A percentile compares a stretch with the other conserved stretches of the same genome.
phyloP scores from a whole-genome alignment of 108 stramenopile genomes.

The Cyclotella atomus region DNA sequence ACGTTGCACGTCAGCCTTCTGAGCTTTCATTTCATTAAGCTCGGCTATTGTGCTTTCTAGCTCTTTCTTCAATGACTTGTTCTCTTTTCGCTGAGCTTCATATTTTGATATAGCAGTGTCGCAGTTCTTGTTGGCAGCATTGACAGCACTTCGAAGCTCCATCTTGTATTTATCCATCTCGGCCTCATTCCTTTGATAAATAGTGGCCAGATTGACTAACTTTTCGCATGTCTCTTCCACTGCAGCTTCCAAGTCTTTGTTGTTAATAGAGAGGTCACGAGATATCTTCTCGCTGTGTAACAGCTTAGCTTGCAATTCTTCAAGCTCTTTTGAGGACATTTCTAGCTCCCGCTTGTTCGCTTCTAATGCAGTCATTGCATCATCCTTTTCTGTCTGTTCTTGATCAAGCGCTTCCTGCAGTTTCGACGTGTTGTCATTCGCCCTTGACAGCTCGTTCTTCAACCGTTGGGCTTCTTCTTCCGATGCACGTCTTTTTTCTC shows the following conservation, averaged over 20 bases:
- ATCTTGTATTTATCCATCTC: slow-evolving; percentile 35
- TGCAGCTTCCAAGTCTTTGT: slow-evolving; percentile 19
- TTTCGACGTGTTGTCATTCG: slow-evolving; percentile 28
- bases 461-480: slow-evolving; percentile 20
- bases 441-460: slow-evolving; percentile 14
- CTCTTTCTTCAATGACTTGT: slow-evolving; percentile 23
- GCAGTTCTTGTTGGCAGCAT: slow-evolving; percentile 26
- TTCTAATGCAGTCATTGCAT: slow-evolving; percentile 16
- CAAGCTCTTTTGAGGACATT: slow-evolving; percentile 28
- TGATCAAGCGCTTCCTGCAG: slow-evolving; percentile 31
- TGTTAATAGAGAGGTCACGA: slow-evolving; percentile 8
- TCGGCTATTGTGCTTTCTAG: slow-evolving; percentile 27
- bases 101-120: slow-evolving; percentile 36
- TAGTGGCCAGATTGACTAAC: slow-evolving; percentile 32
- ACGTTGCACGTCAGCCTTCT: slow-evolving; percentile 37
- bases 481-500: slow-evolving; percentile 1
- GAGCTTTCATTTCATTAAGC: slow-evolving; percentile 27
- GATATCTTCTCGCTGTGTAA: slow-evolving; percentile 20
- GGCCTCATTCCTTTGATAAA: slow-evolving; percentile 41
- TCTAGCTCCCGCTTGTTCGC: slow-evolving; percentile 23
- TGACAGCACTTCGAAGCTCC: slow-evolving; percentile 36
- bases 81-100: slow-evolving; percentile 17
- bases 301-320: slow-evolving; percentile 36
- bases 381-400: slow-evolving; percentile 14
- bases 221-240: slow-evolving; percentile 47